Conservation (phyloP, 2,329 filamentous ascomycete species). For the Alternaria burnsii region DNA sequence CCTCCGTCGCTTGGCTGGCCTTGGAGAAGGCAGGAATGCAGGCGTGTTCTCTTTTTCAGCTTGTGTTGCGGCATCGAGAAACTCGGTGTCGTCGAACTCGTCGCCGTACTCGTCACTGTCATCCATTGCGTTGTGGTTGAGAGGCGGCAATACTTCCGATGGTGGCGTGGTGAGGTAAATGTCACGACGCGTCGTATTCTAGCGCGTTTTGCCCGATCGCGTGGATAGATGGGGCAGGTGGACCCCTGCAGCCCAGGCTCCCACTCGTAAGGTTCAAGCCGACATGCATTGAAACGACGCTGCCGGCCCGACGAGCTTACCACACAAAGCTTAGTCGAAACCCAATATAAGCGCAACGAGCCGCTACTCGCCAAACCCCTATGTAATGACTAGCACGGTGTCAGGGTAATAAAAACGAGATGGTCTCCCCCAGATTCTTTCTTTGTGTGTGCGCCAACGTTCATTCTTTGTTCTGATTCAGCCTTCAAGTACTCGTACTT, state of each 20-base stretch:
- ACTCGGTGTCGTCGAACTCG: constrained; percentile 70
- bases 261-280: constrained; percentile 29
- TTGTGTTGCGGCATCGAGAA: constrained; percentile 68
- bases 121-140: constrained; percentile 28
- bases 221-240: constrained; percentile 26
- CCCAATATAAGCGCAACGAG: constrained; percentile 19
- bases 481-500: constrained; percentile 16
- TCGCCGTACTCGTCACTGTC: constrained; percentile 68
- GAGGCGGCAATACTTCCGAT: constrained; percentile 18
- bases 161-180: constrained; percentile 26
- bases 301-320: constrained; percentile 13
- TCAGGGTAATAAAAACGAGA: constrained; percentile 21
- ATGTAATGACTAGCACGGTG: constrained; percentile 12
- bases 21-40: constrained; percentile 46
- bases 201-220: constrained; percentile 30
- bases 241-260: constrained; percentile 28
- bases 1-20: constrained; percentile 50
- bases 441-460: constrained; percentile 23
- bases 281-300: constrained; percentile 22
- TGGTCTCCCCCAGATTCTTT: constrained; percentile 17
- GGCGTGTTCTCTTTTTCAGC: constrained; percentile 46
- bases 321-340: constrained; percentile 11
- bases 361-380: constrained; percentile 15
- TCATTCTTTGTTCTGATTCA: constrained; percentile 28
- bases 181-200: constrained; percentile 35